These are phyloP conservation scores for Fusarium abutilonis DNA, from an alignment of 2,329 filamentous ascomycete genomes.

Conservation along the genomic window DNA sequence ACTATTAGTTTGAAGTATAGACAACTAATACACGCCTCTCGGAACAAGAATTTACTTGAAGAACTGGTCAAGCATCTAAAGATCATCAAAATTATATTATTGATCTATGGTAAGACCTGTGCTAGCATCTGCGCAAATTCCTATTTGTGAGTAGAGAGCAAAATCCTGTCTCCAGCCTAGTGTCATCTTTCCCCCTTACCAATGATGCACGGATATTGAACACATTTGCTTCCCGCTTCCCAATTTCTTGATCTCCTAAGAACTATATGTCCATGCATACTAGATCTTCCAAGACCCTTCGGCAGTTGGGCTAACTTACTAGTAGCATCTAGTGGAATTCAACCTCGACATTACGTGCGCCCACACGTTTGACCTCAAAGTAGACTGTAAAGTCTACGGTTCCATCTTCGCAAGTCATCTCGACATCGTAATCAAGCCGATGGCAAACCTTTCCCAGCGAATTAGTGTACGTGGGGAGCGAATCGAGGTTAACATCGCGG, in stretches of 20 bases:
- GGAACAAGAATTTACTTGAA: neutral
- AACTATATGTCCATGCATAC: too few species aligned
- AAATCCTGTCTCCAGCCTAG: neutral
- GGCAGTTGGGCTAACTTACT: too few species aligned
- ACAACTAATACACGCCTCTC: neutral
- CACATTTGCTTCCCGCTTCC: neutral
- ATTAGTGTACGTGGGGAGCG: conserved; percentile 29
- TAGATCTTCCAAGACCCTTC: too few species aligned
- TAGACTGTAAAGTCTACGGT: conserved; percentile 39
- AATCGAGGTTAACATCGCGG: neutral
- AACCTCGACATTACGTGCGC: conserved; percentile 30
- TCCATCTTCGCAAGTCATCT: conserved; percentile 38
- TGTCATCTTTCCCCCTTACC: neutral
- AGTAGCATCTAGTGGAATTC: conserved; percentile 27
- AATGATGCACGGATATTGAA: neutral
- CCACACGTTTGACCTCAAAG: conserved; percentile 26
- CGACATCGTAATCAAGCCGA: neutral
- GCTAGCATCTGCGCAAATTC: neutral
- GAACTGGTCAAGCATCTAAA: neutral
- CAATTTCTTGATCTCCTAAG: too few species aligned
- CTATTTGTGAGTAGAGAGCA: neutral
- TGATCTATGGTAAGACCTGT: neutral
- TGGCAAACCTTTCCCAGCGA: conserved; percentile 5
- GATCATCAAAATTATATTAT: neutral
- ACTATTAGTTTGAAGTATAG: neutral